These are phyloP conservation scores for Fomes fomentarius DNA, from an alignment of 1,284 basidiomycete genomes.

Conservation along the genomic window DNA sequence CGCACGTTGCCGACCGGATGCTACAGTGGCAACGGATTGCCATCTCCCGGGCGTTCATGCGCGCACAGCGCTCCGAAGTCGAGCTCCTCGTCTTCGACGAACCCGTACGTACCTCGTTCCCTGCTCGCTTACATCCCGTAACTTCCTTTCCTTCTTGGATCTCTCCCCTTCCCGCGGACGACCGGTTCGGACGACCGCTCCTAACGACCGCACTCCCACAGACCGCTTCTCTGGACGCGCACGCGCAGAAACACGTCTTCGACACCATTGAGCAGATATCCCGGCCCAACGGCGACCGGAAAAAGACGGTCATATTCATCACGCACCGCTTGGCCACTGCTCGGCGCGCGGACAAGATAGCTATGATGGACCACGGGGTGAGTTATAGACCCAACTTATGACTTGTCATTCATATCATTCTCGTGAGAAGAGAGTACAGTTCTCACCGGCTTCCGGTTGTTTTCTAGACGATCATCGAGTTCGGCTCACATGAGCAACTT, in stretches of 20 bases:
- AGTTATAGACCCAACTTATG: constrained; percentile 26
- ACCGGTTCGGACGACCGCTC: neutral
- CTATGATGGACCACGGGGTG: constrained; percentile 85
- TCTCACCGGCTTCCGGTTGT: constrained; percentile 9
- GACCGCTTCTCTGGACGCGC: constrained; percentile 81
- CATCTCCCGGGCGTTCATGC: constrained; percentile 82
- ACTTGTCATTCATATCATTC: neutral
- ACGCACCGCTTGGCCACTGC: constrained; percentile 83
- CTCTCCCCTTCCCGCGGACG: neutral
- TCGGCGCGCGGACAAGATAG: constrained; percentile 79
- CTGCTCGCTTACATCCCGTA: neutral
- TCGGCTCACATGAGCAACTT: constrained; percentile 78
- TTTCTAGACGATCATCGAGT: constrained; percentile 72
- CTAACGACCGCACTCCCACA: constrained; percentile 30
- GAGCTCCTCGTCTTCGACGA: constrained; percentile 83
- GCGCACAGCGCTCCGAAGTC: constrained; percentile 71
- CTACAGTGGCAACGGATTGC: constrained; percentile 86
- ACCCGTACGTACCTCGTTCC: constrained; percentile 51
- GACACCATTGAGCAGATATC: constrained; percentile 70
- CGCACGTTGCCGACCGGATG: too few species aligned
- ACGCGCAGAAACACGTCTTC: constrained; percentile 79
- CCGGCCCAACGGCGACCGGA: constrained; percentile 53
- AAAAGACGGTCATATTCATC: constrained; percentile 81
- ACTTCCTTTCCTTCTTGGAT: neutral
- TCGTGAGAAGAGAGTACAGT: neutral